Conservation (phyloP, 2,329 filamentous ascomycete species). For the Sordariomycetes sp. region DNA sequence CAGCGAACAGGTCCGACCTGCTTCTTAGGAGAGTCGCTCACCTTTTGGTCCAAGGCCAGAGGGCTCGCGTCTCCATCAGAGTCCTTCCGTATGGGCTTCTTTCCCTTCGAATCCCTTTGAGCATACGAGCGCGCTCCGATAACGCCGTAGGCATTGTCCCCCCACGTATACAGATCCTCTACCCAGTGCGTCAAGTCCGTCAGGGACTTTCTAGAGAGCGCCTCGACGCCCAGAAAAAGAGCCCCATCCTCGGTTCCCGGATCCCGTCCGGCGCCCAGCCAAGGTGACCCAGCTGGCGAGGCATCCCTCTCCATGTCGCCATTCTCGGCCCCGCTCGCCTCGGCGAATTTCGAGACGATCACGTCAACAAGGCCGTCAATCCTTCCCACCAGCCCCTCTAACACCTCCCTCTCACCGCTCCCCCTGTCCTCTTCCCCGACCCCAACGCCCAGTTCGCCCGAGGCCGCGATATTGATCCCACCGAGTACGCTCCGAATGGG, state of each 20-base stretch:
- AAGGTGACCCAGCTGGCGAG: constrained; percentile 22
- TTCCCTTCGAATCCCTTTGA: constrained; percentile 25
- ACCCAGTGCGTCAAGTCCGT: constrained; percentile 72
- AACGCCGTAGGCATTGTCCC: constrained; percentile 74
- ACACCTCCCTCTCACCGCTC: constrained; percentile 82
- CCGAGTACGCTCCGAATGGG: constrained; percentile 68
- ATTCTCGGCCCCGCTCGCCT: constrained; percentile 17
- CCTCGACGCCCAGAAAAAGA: constrained; percentile 71
- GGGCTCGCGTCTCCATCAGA: neutral
- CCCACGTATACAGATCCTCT: constrained; percentile 75
- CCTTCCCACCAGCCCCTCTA: constrained; percentile 72
- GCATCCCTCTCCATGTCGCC: constrained; percentile 10
- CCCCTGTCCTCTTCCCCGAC: constrained; percentile 93
- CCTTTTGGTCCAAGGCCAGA: neutral
- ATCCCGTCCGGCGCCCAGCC: constrained; percentile 61
- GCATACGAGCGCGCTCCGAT: constrained; percentile 62
- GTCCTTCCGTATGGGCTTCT: constrained; percentile 9
- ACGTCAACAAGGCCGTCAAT: constrained; percentile 81
- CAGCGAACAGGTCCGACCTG: neutral
- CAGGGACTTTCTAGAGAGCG: constrained; percentile 57
- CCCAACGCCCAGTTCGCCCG: constrained; percentile 83
- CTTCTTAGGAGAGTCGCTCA: neutral
- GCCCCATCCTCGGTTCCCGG: constrained; percentile 66
- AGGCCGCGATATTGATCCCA: constrained; percentile 77
- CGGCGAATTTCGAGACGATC: constrained; percentile 74